Evolutionary conservation across 179 eudicot genomes (phyloP).

Genomic region (Spergularia azorica): DNA sequence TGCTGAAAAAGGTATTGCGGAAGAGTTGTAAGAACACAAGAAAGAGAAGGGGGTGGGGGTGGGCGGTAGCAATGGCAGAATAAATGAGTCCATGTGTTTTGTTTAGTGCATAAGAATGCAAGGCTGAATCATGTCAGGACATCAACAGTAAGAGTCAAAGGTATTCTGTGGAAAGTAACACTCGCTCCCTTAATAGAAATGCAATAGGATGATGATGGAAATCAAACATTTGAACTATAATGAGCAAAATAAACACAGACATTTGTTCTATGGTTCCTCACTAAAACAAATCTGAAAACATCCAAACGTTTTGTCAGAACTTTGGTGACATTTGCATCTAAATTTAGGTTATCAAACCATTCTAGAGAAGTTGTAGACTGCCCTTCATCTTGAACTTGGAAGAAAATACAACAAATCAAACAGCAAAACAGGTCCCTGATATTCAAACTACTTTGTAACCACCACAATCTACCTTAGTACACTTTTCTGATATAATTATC

Average conservation of each 20-base stretch:
- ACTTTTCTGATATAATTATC: too few relatives aligned
- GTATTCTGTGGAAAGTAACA: neutral
- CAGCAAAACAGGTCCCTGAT: neutral
- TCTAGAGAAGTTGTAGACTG: neutral
- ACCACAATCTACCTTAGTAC: too few relatives aligned
- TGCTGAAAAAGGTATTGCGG: constrained; percentile 42
- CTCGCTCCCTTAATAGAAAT: neutral
- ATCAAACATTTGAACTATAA: neutral
- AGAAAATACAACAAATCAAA: neutral
- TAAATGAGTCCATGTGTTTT: neutral
- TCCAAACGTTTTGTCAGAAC: neutral
- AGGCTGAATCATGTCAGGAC: neutral
- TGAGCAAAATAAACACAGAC: neutral
- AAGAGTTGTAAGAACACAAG: constrained; percentile 6
- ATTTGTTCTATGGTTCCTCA: neutral
- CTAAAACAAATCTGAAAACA: neutral
- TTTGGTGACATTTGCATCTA: neutral
- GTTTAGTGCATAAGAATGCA: neutral
- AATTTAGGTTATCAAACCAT: neutral
- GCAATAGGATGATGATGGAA: neutral
- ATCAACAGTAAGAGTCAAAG: too few relatives aligned
- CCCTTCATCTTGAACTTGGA: neutral
- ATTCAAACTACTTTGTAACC: neutral
- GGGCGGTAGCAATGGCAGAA: neutral
- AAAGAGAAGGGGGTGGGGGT: neutral